Percentiles rank a stretch among this genome's conserved stretches.
phyloP scores from a whole-genome alignment of 2,329 filamentous ascomycete species.

The Trichoderma aggressivum region DNA sequence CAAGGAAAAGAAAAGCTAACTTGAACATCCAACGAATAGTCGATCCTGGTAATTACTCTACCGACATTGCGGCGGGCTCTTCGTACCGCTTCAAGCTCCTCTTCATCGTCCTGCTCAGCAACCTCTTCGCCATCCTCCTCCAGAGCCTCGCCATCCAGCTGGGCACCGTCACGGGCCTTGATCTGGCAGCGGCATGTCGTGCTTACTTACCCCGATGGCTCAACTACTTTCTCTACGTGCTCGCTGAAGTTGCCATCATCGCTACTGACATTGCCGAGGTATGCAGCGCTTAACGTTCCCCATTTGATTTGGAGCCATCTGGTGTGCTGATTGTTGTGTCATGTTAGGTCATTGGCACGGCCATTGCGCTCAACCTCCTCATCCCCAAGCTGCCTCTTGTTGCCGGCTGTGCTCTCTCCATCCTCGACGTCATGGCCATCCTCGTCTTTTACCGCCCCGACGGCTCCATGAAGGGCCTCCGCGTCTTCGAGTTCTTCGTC shows the following conservation, averaged over 20 bases:
- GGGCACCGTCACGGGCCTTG: slow-evolving; percentile 65
- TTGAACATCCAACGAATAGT: slow-evolving; percentile 37
- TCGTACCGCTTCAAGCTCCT: slow-evolving; percentile 62
- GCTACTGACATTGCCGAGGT: slow-evolving; percentile 67
- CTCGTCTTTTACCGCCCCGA: slow-evolving; percentile 63
- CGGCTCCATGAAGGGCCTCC: slow-evolving; percentile 55
- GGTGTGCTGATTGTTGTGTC: neutral
- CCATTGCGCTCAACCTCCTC: slow-evolving; percentile 65
- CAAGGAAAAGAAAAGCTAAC: neutral
- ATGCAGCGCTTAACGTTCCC: neutral
- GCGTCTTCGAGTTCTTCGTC: slow-evolving; percentile 64
- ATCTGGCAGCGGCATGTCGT: slow-evolving; percentile 64
- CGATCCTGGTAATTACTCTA: slow-evolving; percentile 66
- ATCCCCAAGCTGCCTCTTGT: slow-evolving; percentile 62
- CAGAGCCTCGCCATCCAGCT: slow-evolving; percentile 67
- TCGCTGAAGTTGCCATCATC: slow-evolving; percentile 66
- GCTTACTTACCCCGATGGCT: slow-evolving; percentile 64
- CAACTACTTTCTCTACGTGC: slow-evolving; percentile 57
- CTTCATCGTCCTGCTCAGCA: slow-evolving; percentile 66
- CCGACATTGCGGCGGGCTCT: slow-evolving; percentile 66
- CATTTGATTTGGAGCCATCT: neutral
- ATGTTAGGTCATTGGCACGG: slow-evolving; percentile 61
- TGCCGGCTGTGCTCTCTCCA: slow-evolving; percentile 65
- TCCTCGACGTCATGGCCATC: slow-evolving; percentile 65
- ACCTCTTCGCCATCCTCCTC: slow-evolving; percentile 67